Base-by-base conservation (phyloP, 23 red algal genomes). In the Gracilaria gracilis region DNA sequence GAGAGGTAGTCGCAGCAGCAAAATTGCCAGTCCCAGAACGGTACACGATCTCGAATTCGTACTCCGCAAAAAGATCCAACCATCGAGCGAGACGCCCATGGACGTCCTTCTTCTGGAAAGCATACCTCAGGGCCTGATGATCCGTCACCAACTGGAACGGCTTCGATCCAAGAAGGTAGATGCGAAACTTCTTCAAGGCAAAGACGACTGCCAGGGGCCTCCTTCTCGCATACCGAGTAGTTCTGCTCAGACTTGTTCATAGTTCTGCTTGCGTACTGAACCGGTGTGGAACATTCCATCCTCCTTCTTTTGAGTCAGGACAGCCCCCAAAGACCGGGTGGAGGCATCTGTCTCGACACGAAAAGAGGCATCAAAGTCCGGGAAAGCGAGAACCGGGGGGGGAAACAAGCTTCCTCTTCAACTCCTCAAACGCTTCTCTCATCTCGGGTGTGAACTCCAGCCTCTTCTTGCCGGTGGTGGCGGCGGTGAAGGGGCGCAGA, bases 1-100 rank as follows among this genome's bases (percentile, higher is more conserved):
- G 78, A 82, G 20, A 64, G n/a, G 49, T 82, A 57, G 28, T 82
- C 78, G 17, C n/a, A n/a, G 14, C 44, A 4, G 51, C 78, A 4
- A 9, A 11, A 17, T 82, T 82, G 17, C 27, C 28, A 12, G 48
- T 0, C 3, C 33, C 25, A 44, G 78, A 19, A 40, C 0, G 42
- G 17, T 62, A 82, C 4, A 29, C 34, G 9, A 47, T 44, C n/a
- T 57, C 78, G 24, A 58, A 82, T 17, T 61, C 78, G 32, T 82
- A 82, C 23, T 82, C 78, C 13, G 78, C 46, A 29, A 57, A 35
- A 31, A 82, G 24, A 9, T 82, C 44, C 48, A 58, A 28, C 50
- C 48, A 82, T 38, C 57, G 16, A 11, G 78, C 5, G 0, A 82
- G 49, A 23, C 25, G 49, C 19, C 20, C 19, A 19, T 82, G 78